Conservation (phyloP, 2,329 filamentous ascomycete genomes). For the Aspergillus sp. region DNA sequence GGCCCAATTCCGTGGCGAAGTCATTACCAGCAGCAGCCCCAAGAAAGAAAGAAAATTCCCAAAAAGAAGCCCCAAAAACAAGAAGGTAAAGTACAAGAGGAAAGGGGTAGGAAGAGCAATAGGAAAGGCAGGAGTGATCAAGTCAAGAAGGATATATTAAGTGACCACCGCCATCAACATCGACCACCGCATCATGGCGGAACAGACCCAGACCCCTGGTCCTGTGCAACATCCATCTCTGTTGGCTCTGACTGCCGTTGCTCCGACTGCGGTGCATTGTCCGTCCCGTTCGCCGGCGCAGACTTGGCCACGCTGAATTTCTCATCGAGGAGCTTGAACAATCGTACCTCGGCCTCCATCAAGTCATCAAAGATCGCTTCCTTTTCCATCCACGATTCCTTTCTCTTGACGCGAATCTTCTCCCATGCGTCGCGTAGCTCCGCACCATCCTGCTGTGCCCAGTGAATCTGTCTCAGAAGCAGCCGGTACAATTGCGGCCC, state of each 20-base stretch:
- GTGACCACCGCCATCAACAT: too few species aligned
- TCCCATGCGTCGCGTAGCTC: slow-evolving; percentile 45
- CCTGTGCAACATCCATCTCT: not conserved
- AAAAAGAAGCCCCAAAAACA: not conserved
- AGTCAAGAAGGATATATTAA: not conserved
- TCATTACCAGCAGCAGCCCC: not conserved
- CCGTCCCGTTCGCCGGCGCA: not conserved
- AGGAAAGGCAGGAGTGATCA: too few species aligned
- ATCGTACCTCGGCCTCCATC: slow-evolving; percentile 43
- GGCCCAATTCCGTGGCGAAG: not conserved
- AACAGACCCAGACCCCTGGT: slow-evolving; percentile 1
- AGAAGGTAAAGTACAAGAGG: not conserved
- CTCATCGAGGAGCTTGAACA: slow-evolving; percentile 31
- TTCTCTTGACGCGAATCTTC: slow-evolving; percentile 38
- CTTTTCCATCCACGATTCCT: slow-evolving; percentile 45
- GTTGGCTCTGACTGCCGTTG: not conserved
- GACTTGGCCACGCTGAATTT: not conserved
- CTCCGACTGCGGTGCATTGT: not conserved
- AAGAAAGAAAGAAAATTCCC: not conserved
- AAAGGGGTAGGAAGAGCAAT: not conserved
- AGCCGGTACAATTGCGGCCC: slow-evolving; percentile 48
- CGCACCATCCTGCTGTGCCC: slow-evolving; percentile 48
- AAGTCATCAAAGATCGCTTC: slow-evolving; percentile 47
- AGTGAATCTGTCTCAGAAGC: slow-evolving; percentile 50
- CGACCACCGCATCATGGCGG: slow-evolving; percentile 5